Base-by-base conservation (phyloP, 306 rosid genomes). In the Vicia faba region DNA sequence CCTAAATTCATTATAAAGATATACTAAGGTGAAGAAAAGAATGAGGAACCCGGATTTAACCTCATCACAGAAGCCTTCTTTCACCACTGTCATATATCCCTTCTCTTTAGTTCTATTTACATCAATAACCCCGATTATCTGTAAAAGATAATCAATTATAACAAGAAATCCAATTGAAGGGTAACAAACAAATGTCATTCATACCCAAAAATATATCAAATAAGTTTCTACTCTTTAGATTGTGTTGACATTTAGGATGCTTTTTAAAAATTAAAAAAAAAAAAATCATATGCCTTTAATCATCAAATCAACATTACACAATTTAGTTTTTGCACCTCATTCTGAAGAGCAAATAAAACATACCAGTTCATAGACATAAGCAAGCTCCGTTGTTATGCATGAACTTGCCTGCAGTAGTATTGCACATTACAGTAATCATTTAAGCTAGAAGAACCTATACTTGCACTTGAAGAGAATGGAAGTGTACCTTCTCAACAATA, bases 21-120 rank as follows among this genome's bases (percentile, higher is more conserved):
- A 70, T 59, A 16, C 67, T 31, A 64, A 66, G 79, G 53, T 13
- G 31, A 76, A 65, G 76, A 79, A 35, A 78, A 75, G 78, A 3
- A 72, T 63, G 29, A 60, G 68, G 54, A 70, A 70, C 41, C 28
- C 33, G 71, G 57, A 74, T 74, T 74, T 68, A 68, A 89, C 96
- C 98, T 93, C 98, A 11, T 82, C 88, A 85, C 96, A 93, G 79
- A 93, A 93, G 74, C 95, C 93, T 18, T 89, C 98, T 81, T 93
- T 93, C 67, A 93, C 96, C 72, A 89, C 73, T 1, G 98, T 93
- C 20, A 71, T 83, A 79, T 93, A 93, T 23, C 95, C 95, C 80
- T 89, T 93, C 76, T 93, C 95, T 80, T 88, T 93, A 71, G 85
- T 80, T 88, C 98, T 84, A 58, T 61, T 81, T 69, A 89, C 87